These are phyloP conservation scores for Dentiscutata heterogama DNA, from an alignment of 371 early-diverging fungal genomes.

Conservation along the genomic window DNA sequence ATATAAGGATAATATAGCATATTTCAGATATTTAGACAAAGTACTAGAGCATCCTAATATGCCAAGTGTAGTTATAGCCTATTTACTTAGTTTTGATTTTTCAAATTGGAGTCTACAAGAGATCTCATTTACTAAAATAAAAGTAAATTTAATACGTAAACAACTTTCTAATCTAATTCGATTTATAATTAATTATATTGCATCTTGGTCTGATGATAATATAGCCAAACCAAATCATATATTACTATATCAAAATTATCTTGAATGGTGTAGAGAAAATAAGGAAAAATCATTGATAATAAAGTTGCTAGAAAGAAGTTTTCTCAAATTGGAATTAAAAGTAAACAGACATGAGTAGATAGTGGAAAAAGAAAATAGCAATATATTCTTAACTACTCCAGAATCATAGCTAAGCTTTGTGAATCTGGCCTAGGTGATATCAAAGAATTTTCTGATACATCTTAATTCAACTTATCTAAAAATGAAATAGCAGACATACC, in stretches of 20 bases:
- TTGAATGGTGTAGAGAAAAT: slow-evolving; percentile 5
- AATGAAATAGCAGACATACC: not conserved
- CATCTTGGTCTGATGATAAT: not conserved
- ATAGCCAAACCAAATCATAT: not conserved
- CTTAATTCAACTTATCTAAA: not conserved
- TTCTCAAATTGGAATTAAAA: not conserved
- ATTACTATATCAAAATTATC: slow-evolving; percentile 14
- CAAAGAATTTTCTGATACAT: slow-evolving; percentile 11
- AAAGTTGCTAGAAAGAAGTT: not conserved
- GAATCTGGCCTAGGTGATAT: slow-evolving; percentile 5
- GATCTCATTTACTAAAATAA: not conserved
- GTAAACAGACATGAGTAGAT: not conserved
- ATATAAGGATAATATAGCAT: slow-evolving; percentile 21
- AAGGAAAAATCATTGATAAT: not conserved
- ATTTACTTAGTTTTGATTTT: not conserved
- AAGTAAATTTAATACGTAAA: not conserved
- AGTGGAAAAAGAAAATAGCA: slow-evolving; percentile 21
- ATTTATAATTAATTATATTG: slow-evolving; percentile 10
- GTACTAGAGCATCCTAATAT: slow-evolving; percentile 16
- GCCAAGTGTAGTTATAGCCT: slow-evolving; percentile 13
- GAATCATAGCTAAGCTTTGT: not conserved
- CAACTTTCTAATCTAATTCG: not conserved
- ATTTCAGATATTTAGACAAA: not conserved
- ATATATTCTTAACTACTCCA: slow-evolving; percentile 29
- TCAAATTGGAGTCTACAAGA: not conserved